Conservation (phyloP, 345 rosid species). For the Eucalyptus victrix region DNA sequence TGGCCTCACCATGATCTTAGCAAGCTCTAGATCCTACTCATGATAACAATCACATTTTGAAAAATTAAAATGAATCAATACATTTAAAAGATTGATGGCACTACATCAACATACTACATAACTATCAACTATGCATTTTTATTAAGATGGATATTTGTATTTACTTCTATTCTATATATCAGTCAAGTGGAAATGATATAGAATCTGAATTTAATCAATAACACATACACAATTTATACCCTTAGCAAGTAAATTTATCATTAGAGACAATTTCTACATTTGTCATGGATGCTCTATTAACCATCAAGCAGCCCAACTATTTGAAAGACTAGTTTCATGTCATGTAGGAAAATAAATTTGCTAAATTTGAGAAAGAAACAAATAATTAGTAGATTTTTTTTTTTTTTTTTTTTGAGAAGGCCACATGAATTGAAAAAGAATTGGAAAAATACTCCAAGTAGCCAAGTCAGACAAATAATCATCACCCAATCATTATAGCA, state of each 20-base stretch:
- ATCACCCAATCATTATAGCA: neutral
- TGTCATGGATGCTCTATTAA: neutral
- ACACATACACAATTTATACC: neutral
- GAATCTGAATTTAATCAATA: fast-evolving
- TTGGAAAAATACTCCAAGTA: neutral
- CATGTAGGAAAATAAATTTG: neutral
- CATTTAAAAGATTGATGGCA: neutral
- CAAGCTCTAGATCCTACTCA: slow-evolving; percentile 28
- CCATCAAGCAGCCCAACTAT: neutral
- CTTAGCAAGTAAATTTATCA: neutral
- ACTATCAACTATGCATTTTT: neutral
- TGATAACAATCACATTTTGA: neutral
- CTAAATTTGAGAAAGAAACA: neutral
- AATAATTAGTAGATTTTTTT: neutral
- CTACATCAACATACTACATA: neutral
- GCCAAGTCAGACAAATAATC: neutral
- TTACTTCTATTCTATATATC: neutral
- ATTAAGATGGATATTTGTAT: neutral
- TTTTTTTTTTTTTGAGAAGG: neutral
- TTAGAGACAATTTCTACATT: neutral
- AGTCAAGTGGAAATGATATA: fast-evolving
- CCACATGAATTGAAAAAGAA: neutral
- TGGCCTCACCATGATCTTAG: slow-evolving; percentile 14
- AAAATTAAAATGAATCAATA: neutral
- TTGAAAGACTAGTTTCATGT: neutral